Percentiles rank a stretch among this genome's conserved stretches.
Conservation (phyloP, 1,284 basidiomycete species). For the Sanghuangporus sanghuang region DNA sequence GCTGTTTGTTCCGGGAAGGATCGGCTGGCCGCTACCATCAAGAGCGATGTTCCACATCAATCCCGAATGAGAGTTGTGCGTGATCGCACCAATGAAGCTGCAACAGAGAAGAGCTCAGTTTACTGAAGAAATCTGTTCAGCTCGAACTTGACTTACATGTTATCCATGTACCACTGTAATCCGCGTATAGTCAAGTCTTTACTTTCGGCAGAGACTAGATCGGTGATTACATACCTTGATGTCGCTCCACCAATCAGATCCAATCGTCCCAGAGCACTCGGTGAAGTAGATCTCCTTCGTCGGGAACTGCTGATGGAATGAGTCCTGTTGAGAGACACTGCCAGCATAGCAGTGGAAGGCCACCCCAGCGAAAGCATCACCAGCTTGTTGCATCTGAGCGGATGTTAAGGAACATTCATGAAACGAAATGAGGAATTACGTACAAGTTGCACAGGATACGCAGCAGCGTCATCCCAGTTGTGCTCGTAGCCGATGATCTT, state of each 20-base stretch:
- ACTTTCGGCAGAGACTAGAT: not conserved
- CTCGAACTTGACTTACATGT: conserved; percentile 43
- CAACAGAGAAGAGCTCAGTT: not conserved
- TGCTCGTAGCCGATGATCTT: conserved; percentile 48
- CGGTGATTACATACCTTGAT: conserved; percentile 48
- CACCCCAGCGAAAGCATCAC: conserved; percentile 40
- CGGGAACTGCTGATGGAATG: conserved; percentile 41
- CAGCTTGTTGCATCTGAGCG: conserved; percentile 42
- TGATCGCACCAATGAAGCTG: conserved; percentile 21
- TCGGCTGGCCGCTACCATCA: conserved; percentile 22
- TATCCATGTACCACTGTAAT: conserved; percentile 67
- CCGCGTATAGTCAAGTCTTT: conserved; percentile 12
- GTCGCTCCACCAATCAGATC: conserved; percentile 74
- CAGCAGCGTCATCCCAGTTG: conserved; percentile 46
- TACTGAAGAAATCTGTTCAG: not conserved
- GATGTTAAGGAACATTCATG: not conserved
- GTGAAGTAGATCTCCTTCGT: conserved; percentile 47
- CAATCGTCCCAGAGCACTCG: conserved; percentile 44
- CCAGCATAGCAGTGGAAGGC: conserved; percentile 50
- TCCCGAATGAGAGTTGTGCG: conserved; percentile 21
- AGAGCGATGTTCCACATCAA: conserved; percentile 25
- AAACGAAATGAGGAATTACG: not conserved
- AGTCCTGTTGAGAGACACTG: conserved; percentile 33
- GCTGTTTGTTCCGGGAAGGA: conserved; percentile 55
- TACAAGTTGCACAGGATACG: conserved; percentile 39